Conservation (phyloP, 306 rosid species). For the Alnus rubra region DNA sequence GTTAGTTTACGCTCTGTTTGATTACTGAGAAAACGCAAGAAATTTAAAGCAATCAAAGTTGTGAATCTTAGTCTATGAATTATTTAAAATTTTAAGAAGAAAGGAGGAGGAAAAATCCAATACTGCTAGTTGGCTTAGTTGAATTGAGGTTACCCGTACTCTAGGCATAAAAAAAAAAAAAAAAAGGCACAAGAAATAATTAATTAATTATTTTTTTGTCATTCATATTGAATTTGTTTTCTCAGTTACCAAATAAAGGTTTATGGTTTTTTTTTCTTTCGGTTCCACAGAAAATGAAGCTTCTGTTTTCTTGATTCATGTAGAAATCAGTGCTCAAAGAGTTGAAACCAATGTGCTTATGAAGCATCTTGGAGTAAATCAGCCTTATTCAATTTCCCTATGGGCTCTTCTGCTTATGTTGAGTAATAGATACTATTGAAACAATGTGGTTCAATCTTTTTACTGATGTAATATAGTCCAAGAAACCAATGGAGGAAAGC, state of each 20-base stretch:
- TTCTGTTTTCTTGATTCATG: slow-evolving; percentile 5
- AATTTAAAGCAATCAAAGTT: not conserved
- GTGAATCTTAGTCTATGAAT: not conserved
- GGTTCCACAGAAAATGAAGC: not conserved
- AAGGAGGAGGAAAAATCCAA: not conserved
- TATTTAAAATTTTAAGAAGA: not conserved
- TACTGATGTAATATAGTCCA: slow-evolving; percentile 30
- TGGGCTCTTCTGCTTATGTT: slow-evolving; percentile 13
- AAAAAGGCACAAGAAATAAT: not conserved
- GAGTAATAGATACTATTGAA: slow-evolving; percentile 11
- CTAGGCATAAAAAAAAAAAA: not conserved
- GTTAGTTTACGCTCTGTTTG: not conserved
- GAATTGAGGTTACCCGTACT: not conserved
- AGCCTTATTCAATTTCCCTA: slow-evolving; percentile 12
- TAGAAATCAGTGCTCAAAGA: not conserved
- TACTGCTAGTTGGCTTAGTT: slow-evolving; percentile 1
- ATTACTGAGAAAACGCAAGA: not conserved
- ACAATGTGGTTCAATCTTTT: slow-evolving; percentile 12
- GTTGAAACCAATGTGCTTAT: not conserved
- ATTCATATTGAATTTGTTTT: not conserved
- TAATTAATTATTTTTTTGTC: not conserved
- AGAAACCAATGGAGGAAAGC: slow-evolving; percentile 63
- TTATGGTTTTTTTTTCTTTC: too few relatives aligned
- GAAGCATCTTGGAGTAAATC: not conserved
- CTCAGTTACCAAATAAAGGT: not conserved